A percentile compares a stretch with the other conserved stretches of the same genome.
These are phyloP conservation scores for Arthrobotrys pseudoclavata DNA, from an alignment of 2,329 filamentous ascomycete species.

Conservation along the genomic window DNA sequence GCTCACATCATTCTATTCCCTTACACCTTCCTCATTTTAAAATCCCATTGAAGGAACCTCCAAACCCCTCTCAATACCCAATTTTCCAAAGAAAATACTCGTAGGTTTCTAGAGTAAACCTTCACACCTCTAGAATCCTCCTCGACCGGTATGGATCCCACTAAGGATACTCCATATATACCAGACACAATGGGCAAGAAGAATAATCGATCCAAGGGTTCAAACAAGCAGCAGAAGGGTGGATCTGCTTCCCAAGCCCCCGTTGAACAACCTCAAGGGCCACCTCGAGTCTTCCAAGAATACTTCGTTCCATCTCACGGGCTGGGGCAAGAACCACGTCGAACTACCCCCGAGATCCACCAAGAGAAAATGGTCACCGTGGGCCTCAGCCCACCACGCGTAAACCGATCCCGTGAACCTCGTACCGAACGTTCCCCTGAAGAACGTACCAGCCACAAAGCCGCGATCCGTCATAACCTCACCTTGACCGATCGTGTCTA, in stretches of 20 bases:
- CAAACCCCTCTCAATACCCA: background rate
- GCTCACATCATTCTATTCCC: background rate
- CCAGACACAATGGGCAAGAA: background rate
- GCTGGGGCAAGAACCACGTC: background rate
- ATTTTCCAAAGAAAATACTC: background rate
- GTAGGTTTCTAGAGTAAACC: background rate
- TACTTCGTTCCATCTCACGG: too few relatives aligned
- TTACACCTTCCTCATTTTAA: too few relatives aligned
- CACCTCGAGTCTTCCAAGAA: background rate
- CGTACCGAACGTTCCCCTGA: background rate
- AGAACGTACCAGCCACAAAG: conserved; percentile 5
- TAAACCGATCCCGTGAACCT: background rate
- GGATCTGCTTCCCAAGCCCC: background rate
- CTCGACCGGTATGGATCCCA: background rate
- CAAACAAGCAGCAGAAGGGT: background rate
- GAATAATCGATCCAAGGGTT: background rate
- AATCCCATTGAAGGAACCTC: background rate
- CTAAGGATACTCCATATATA: background rate
- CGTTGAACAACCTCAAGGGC: background rate
- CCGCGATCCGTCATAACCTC: conserved; percentile 37
- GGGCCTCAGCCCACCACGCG: conserved; percentile 30
- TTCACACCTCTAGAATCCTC: background rate
- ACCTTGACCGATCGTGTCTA: conserved; percentile 14
- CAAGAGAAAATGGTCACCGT: conserved; percentile 14
- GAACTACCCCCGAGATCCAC: background rate